A percentile compares a stretch with the other conserved stretches of the same genome.
Conservation (phyloP, 2,329 filamentous ascomycete genomes). For the Plectosphaerella sp. region DNA sequence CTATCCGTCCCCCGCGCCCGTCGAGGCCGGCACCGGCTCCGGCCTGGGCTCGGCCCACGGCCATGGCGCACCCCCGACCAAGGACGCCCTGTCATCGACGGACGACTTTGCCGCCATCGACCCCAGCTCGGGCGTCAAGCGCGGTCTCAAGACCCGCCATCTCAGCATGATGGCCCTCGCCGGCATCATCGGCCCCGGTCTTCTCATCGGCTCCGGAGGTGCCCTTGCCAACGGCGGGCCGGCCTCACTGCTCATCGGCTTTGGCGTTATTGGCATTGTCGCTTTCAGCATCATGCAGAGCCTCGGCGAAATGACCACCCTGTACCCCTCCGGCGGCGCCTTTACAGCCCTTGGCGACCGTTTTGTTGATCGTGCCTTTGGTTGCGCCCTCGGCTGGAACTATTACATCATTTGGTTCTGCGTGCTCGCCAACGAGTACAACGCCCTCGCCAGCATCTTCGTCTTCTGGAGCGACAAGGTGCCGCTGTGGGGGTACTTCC, state of each 20-base stretch:
- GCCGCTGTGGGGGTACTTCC: conserved; percentile 64
- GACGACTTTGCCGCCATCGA: conserved; percentile 45
- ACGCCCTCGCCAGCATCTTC: conserved; percentile 62
- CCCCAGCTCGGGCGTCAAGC: conserved; percentile 61
- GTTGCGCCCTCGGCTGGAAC: conserved; percentile 66
- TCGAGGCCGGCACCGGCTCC: not conserved
- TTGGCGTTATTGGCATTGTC: conserved; percentile 66
- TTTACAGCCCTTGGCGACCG: conserved; percentile 68
- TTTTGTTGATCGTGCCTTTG: conserved; percentile 67
- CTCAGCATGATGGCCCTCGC: conserved; percentile 62
- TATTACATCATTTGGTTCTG: conserved; percentile 66
- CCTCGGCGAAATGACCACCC: conserved; percentile 68
- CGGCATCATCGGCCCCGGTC: conserved; percentile 63
- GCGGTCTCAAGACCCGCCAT: conserved; percentile 64
- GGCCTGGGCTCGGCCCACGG: not conserved
- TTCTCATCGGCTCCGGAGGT: conserved; percentile 68
- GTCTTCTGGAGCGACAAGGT: conserved; percentile 59
- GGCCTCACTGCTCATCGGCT: conserved; percentile 68
- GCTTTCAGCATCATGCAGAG: conserved; percentile 68
- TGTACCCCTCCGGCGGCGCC: conserved; percentile 67
- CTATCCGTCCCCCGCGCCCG: not conserved
- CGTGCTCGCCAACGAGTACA: conserved; percentile 68
- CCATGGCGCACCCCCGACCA: not conserved
- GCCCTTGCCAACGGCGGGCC: conserved; percentile 66
- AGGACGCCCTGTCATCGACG: conserved; percentile 12